Conservation (phyloP, 225 moss, liverwort and hornwort genomes). For the Sphagnum contortum region DNA sequence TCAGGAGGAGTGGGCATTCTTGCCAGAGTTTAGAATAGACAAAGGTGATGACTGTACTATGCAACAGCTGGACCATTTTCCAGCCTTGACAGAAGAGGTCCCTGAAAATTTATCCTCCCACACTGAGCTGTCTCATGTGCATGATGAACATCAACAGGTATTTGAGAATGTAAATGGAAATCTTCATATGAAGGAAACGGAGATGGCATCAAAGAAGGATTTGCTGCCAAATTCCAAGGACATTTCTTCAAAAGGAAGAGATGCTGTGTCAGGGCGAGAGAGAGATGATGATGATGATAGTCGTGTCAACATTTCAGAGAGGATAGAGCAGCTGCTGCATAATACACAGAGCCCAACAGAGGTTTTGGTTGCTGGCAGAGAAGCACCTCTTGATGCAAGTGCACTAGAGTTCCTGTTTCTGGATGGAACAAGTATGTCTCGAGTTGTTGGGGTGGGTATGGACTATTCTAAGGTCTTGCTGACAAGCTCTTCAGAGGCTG, state of each 20-base stretch:
- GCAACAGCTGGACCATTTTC: background rate
- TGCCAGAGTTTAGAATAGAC: constrained; percentile 2
- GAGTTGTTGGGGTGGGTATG: constrained; percentile 6
- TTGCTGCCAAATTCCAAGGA: too few relatives aligned
- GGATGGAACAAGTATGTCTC: constrained; percentile 7
- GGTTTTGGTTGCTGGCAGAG: constrained; percentile 6
- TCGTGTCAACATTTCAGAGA: too few relatives aligned
- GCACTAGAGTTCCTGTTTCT: constrained; percentile 5
- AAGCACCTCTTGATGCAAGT: background rate
- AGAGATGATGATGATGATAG: too few relatives aligned
- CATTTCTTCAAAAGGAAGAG: too few relatives aligned
- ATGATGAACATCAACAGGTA: too few relatives aligned
- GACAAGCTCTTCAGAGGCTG: background rate
- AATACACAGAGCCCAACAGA: background rate
- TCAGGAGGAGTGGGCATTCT: constrained; percentile 4
- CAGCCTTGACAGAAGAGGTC: background rate
- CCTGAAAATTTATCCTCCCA: too few relatives aligned
- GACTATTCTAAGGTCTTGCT: constrained; percentile 8
- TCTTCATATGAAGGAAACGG: too few relatives aligned
- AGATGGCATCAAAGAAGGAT: too few relatives aligned
- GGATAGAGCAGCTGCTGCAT: too few relatives aligned
- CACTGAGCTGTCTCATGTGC: too few relatives aligned
- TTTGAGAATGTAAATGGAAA: too few relatives aligned
- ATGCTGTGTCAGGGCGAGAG: too few relatives aligned
- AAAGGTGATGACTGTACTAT: constrained; percentile 1